These are phyloP conservation scores for Corchorus olitorius DNA, from an alignment of 345 rosid species.

Conservation along the genomic window DNA sequence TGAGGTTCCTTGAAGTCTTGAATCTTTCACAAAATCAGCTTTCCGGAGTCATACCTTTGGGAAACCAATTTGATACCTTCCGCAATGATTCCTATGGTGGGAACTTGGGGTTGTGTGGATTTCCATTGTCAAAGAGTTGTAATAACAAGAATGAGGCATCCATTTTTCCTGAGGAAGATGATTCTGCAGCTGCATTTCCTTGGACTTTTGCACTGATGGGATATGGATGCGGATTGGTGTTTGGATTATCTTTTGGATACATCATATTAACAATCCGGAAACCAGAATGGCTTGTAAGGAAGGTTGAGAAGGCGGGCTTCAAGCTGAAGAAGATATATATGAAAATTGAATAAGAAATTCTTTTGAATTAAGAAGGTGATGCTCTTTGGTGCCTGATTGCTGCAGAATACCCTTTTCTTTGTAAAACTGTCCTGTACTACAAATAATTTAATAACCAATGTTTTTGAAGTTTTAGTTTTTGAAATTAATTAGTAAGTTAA, in stretches of 20 bases:
- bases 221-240: background rate
- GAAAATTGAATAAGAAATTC: too few species aligned
- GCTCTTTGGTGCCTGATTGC: too few species aligned
- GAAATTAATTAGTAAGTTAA: too few species aligned
- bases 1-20: conserved; percentile 15
- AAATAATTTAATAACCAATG: too few species aligned
- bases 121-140: background rate
- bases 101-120: background rate
- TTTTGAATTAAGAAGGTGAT: too few species aligned
- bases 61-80: background rate
- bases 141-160: background rate
- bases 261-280: background rate
- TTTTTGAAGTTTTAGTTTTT: too few species aligned
- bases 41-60: conserved; percentile 19
- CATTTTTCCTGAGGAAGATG: background rate
- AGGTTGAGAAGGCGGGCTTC: background rate
- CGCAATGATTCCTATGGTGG: background rate
- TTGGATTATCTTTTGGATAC: background rate
- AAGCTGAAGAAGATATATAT: too few species aligned
- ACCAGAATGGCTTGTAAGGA: background rate
- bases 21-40: conserved; percentile 24
- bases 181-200: background rate
- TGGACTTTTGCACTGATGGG: background rate
- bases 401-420: too few species aligned
- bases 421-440: too few species aligned